Evolutionary conservation across 2,329 filamentous ascomycete genomes (phyloP), one percentile per base, ranked within the genome.

Genomic region (Diaporthe velutina): DNA sequence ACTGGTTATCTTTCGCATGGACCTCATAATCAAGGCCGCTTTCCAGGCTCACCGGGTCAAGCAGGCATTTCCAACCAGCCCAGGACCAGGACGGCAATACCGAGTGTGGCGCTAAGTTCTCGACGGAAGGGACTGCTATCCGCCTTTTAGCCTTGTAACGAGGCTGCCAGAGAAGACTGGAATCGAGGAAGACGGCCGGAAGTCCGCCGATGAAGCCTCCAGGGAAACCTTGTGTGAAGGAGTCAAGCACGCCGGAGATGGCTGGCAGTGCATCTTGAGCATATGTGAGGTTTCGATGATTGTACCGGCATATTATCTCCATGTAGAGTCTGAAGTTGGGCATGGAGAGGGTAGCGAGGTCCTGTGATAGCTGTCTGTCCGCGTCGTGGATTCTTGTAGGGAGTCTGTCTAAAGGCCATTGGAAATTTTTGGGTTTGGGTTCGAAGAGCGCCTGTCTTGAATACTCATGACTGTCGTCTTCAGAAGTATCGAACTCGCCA

Each of bases 91-190:
- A 68, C 10, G 64, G 45, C 1, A 35, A 19, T n/a, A 22, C 19
- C 45, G 45, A 50, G 17, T 22, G 45, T 50, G 45, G 45, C 22
- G 45, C 45, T 12, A 50, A n/a, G 22, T 50, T 50, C 22, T 50
- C 19, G 22, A 50, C 45, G 19, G 22, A 50, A 50, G 45, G 45
- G 13, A 17, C 15, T 4, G 19, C 45, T 19, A 35, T 7, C 2
- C 66, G 28, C 5, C 66, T 48, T 28, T 35, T 28, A 5, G 66
- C 66, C 45, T 19, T 40, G 1, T 28, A 12, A 25, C 30, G 48
- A 22, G 66, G 66, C 48, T 68, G 66, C 66, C 66, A 68, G 28
- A 68, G 66, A 10, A 68, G 66, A 3, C 19, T 35, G 66, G 50
- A 17, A 33, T 68, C 66, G 25, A 68, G 45, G 17, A 38, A 42